Conservation (phyloP, 768 basidiomycete species). For the Pleurotus ostreatus region DNA sequence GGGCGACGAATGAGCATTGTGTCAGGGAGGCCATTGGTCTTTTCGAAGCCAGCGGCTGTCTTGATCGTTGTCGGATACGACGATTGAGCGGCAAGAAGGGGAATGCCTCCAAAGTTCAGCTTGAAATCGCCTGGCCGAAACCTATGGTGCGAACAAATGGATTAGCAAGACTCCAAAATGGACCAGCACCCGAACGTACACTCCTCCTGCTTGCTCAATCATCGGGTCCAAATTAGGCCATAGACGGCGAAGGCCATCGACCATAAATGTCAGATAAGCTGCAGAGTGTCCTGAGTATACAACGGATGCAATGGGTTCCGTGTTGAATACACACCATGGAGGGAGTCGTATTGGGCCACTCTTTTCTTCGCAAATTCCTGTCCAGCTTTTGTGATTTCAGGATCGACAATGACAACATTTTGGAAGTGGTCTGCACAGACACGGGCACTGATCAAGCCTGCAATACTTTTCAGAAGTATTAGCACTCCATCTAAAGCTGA, state of each 20-base stretch:
- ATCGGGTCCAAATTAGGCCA: constrained; percentile 18
- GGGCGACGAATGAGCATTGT: constrained; percentile 14
- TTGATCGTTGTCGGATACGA: constrained; percentile 5
- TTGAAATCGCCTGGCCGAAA: constrained; percentile 11
- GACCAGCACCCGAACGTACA: constrained; percentile 8
- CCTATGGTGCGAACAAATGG: not conserved
- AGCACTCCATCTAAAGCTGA: too few species aligned
- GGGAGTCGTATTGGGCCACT: constrained; percentile 14
- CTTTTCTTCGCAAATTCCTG: constrained; percentile 11
- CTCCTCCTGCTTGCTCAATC: constrained; percentile 10
- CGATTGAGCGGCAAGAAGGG: not conserved
- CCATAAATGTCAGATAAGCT: constrained; percentile 12
- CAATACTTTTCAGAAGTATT: constrained; percentile 14
- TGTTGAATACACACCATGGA: constrained; percentile 8
- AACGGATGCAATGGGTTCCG: not conserved
- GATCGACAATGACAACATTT: constrained; percentile 20
- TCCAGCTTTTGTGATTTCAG: constrained; percentile 15
- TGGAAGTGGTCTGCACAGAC: constrained; percentile 25
- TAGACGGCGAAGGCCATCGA: constrained; percentile 13
- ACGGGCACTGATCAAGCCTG: constrained; percentile 21
- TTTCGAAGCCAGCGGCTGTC: not conserved
- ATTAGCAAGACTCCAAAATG: not conserved
- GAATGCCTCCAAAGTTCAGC: constrained; percentile 13
- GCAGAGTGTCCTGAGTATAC: not conserved
- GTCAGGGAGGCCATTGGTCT: constrained; percentile 6